These are phyloP conservation scores for Cyberlindnera xylosilytica DNA, from an alignment of 805 yeast genomes.

Conservation along the genomic window DNA sequence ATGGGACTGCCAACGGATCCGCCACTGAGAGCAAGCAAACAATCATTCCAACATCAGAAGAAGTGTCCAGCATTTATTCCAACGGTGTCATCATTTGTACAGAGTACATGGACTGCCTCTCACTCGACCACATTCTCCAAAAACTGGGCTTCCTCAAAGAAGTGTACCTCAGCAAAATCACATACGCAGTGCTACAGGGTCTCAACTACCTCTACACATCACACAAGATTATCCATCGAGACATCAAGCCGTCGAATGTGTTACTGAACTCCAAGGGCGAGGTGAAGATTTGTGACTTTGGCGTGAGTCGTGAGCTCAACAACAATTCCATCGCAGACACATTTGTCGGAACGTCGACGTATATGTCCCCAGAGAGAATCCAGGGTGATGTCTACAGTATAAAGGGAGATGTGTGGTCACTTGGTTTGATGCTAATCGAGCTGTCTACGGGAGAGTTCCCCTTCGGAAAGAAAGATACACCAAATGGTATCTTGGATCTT, in stretches of 20 bases:
- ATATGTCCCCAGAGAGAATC: conserved; percentile 97
- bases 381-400: conserved; percentile 92
- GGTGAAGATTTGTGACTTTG: conserved; percentile 93
- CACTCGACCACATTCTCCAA: conserved; percentile 74
- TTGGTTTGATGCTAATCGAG: conserved; percentile 88
- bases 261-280: conserved; percentile 82
- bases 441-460: conserved; percentile 84
- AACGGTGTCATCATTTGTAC: conserved; percentile 84
- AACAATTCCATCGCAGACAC: conserved; percentile 91
- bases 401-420: conserved; percentile 97
- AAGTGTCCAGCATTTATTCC: conserved; percentile 26
- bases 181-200: conserved; percentile 76
- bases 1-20: background rate
- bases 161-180: conserved; percentile 65
- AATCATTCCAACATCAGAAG: conserved; percentile 17
- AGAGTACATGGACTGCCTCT: conserved; percentile 96
- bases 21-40: conserved; percentile 4
- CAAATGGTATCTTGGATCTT: conserved; percentile 86
- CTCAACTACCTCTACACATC: conserved; percentile 74
- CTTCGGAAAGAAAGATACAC: conserved; percentile 60
- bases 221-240: conserved; percentile 91
- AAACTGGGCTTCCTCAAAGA: conserved; percentile 64
- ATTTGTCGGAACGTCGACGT: conserved; percentile 95
- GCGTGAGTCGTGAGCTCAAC: conserved; percentile 87
- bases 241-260: conserved; percentile 94